Conservation (phyloP, 495 filamentous ascomycete genomes). For the Talaromyces adpressus region DNA sequence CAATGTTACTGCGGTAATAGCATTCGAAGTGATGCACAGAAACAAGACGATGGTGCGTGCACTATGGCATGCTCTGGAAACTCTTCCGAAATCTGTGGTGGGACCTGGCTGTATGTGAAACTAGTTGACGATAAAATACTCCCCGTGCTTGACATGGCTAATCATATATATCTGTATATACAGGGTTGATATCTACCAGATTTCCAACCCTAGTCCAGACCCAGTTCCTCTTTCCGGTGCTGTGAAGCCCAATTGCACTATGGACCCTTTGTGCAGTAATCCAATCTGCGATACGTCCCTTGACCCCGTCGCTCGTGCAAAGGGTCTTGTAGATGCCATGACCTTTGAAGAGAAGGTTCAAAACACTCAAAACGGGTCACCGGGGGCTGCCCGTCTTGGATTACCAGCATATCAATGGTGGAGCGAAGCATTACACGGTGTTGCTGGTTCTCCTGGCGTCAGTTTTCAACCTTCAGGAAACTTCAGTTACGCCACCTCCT, state of each 20-base stretch:
- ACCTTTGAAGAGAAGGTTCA: constrained; percentile 42
- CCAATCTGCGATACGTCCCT: constrained; percentile 32
- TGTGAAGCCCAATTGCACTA: constrained; percentile 11
- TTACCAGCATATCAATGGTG: constrained; percentile 45
- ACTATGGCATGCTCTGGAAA: constrained; percentile 4
- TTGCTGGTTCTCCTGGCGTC: constrained; percentile 41
- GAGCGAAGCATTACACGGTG: constrained; percentile 43
- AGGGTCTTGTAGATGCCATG: constrained; percentile 19
- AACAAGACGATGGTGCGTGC: not conserved
- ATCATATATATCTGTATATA: not conserved
- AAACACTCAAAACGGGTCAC: constrained; percentile 38
- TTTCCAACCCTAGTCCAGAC: not conserved
- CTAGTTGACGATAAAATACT: not conserved
- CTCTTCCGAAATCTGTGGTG: not conserved
- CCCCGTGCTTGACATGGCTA: not conserved
- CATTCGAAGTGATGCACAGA: not conserved
- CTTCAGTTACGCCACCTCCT: constrained; percentile 48
- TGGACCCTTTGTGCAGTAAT: constrained; percentile 6
- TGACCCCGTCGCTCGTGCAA: constrained; percentile 28
- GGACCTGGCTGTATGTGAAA: constrained; percentile 2
- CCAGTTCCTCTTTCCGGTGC: constrained; percentile 1
- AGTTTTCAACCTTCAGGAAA: constrained; percentile 35
- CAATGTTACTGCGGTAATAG: constrained; percentile 2
- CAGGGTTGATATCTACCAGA: constrained; percentile 5
- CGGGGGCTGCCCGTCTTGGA: constrained; percentile 43